Evolutionary conservation across 2,329 filamentous ascomycete species (phyloP).

Genomic region (Blastomyces silverae): DNA sequence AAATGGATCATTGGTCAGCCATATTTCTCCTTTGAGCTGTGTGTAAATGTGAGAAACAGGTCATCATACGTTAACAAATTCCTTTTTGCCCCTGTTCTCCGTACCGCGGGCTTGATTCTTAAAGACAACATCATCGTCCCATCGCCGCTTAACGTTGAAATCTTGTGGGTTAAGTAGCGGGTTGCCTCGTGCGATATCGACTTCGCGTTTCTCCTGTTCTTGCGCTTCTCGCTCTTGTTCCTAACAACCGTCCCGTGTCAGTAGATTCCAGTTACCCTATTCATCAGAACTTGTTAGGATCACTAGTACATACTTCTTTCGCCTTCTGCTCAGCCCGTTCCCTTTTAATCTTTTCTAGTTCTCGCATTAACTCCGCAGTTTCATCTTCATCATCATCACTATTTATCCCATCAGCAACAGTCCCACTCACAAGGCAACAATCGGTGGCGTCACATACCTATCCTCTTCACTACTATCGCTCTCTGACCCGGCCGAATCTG

Average conservation of each 20-base stretch:
- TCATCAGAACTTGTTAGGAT: not conserved
- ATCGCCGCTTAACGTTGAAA: conserved; percentile 77
- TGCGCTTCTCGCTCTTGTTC: conserved; percentile 73
- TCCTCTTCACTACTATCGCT: conserved; percentile 57
- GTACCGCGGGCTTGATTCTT: conserved; percentile 97
- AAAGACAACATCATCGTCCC: conserved; percentile 99
- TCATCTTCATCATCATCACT: conserved; percentile 72
- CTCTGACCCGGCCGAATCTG: conserved; percentile 61
- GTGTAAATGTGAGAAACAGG: conserved; percentile 4
- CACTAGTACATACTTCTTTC: conserved; percentile 49
- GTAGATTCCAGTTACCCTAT: not conserved
- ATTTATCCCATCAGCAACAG: conserved; percentile 30
- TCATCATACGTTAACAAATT: conserved; percentile 80
- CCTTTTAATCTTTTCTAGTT: conserved; percentile 87
- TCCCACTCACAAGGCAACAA: not conserved
- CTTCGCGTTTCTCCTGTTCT: conserved; percentile 76
- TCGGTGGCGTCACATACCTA: conserved; percentile 35
- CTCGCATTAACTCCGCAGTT: conserved; percentile 80
- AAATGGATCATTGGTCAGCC: conserved; percentile 18
- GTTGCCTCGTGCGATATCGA: conserved; percentile 86
- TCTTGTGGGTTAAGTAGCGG: conserved; percentile 82
- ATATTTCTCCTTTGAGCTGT: conserved; percentile 13
- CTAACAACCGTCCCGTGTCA: conserved; percentile 32
- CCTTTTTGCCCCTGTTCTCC: conserved; percentile 84
- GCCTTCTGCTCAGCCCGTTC: conserved; percentile 77